Base-by-base conservation (phyloP, 257 asterid genomes). In the Craterostigma plantagineum region DNA sequence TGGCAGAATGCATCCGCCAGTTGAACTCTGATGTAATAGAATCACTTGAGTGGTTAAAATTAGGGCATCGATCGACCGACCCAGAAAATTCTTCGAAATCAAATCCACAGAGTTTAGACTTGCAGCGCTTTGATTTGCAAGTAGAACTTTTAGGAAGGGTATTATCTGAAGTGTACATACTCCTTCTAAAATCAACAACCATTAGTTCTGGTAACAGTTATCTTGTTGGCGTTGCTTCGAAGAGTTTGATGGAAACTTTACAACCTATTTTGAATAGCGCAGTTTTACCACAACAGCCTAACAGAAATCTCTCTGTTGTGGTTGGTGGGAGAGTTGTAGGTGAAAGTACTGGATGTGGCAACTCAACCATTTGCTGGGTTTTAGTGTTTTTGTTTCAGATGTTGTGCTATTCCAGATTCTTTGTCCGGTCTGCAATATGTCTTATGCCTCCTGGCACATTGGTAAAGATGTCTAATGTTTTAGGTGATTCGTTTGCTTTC, bases 161-260 rank as follows among this genome's bases (percentile, higher is more conserved):
- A 47, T 54, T 87, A 61, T 73, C 61, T 49, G 95, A 87, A 63
- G 52, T 67, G 55, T 82, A 87, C 60, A 43, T 56, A 45, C 54
- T 76, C 56, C 64, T 87, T 66, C 65, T 82, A 39, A 90, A 76
- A 55, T 79, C 98, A 35, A 46, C 82, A 56, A 61, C 71, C 10
- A 73, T 82, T 57, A 87, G 82, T 55, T 41, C 71, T 45, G 98
- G 98, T 41, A 82, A 82, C 57, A 73, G 95, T 55, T 49, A 53
- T 59, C 66, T 68, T 37, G 56, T 87, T 51, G 76, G 92, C 58
- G 66, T 59, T 55, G 64, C 92, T 18, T 52, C 78, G 65, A 69
- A 61, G 62, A 71, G 54, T 50, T 66, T 76, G 62, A 58, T 79
- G 63, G 85, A 69, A 56, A 49, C 50, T 38, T 52, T 76, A 16